These are phyloP conservation scores for Cytidiella melzeri DNA, from an alignment of 768 basidiomycete genomes.

Conservation along the genomic window DNA sequence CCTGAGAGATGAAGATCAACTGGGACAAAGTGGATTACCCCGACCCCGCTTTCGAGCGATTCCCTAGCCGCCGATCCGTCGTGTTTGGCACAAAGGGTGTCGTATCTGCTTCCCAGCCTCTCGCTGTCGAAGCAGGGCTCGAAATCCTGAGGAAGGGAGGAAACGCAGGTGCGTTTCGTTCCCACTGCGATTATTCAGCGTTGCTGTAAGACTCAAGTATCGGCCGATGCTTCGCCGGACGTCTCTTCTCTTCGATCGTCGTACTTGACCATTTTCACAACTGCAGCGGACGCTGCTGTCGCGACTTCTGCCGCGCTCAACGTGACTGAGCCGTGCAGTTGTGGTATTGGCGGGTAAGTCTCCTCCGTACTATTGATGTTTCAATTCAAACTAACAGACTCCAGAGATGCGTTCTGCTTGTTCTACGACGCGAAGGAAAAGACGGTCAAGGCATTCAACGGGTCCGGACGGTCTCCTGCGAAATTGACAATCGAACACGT, in stretches of 20 bases:
- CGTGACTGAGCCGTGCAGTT: conserved; percentile 81
- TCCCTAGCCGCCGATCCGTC: conserved; percentile 80
- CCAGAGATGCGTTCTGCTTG: conserved; percentile 85
- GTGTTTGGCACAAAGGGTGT: conserved; percentile 55
- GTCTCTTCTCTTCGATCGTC: background rate
- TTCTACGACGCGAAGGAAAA: conserved; percentile 85
- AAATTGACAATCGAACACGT: conserved; percentile 73
- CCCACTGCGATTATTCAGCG: background rate
- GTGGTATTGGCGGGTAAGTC: conserved; percentile 86
- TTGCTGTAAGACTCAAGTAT: too few species aligned
- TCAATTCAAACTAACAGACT: background rate
- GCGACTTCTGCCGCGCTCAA: conserved; percentile 91
- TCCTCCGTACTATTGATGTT: background rate
- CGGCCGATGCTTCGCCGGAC: too few species aligned
- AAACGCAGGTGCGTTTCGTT: conserved; percentile 68
- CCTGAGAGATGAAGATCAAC: conserved; percentile 32
- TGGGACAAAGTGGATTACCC: conserved; percentile 64
- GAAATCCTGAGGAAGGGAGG: conserved; percentile 91
- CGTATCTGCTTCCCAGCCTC: conserved; percentile 84
- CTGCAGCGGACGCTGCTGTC: conserved; percentile 85
- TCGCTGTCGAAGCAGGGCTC: conserved; percentile 86
- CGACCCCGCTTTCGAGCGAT: conserved; percentile 59
- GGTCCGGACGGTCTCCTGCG: conserved; percentile 82
- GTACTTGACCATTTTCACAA: background rate
- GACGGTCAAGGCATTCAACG: conserved; percentile 84